Evolutionary conservation across 148 eudicot species (phyloP).

Genomic region (Chenopodium album): DNA sequence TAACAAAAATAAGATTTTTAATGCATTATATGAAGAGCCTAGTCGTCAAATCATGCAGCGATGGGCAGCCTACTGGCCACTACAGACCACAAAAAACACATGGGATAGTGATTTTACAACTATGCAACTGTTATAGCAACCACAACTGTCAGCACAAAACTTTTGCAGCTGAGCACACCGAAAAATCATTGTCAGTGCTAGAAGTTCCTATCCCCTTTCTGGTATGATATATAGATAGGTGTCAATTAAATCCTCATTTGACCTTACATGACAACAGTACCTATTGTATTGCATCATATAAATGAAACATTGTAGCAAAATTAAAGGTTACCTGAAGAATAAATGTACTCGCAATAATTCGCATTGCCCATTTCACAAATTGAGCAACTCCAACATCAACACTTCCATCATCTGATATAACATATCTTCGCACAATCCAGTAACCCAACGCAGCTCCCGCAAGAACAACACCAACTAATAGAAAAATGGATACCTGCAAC

Average conservation of each 20-base stretch:
- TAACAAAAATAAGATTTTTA: background rate
- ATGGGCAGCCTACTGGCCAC: background rate
- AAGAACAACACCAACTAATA: constrained; percentile 58
- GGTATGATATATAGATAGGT: background rate
- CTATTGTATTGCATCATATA: background rate
- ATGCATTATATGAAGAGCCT: background rate
- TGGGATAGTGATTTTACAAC: background rate
- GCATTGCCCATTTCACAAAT: constrained; percentile 86
- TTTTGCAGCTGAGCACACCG: background rate
- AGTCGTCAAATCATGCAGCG: background rate
- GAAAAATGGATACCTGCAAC: constrained; percentile 64
- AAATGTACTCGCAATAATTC: constrained; percentile 64
- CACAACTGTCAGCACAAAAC: background rate
- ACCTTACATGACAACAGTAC: background rate
- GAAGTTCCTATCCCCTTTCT: background rate
- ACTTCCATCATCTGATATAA: constrained; percentile 81
- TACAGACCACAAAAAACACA: background rate
- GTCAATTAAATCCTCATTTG: background rate
- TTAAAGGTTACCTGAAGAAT: constrained; percentile 56
- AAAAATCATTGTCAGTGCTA: background rate
- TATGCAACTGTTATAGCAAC: background rate
- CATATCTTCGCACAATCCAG: constrained; percentile 82
- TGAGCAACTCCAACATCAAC: constrained; percentile 82
- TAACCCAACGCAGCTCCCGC: constrained; percentile 91
- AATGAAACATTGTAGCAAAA: constrained; percentile 5